Base-by-base conservation (phyloP, 2,329 filamentous ascomycete species). In the Blastomyces parvus region DNA sequence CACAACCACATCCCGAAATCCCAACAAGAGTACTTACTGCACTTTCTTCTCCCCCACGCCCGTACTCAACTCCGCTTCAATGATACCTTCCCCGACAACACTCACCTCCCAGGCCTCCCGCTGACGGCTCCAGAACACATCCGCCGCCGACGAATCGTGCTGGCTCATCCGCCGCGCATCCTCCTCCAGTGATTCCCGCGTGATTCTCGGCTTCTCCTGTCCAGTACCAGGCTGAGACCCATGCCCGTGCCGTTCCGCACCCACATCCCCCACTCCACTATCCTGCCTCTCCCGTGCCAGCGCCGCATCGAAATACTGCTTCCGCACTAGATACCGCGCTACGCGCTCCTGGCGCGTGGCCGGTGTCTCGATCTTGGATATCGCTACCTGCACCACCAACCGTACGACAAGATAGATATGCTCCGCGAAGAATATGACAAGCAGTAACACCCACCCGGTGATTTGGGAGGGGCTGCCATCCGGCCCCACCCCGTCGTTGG, bases 371-470 rank as follows among this genome's bases (percentile, higher is more conserved):
- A 97, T 79, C 74, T 91, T 94, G 64, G 81, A 81, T 69, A 99
- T 84, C 3, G 87, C 86, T 61, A 86, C 83, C 50, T 87, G 85
- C 4, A 97, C 88, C 0, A 82, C 83, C 65, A 87, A 82, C 70
- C 92, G 87, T 1, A 90, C 83, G 2, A 86, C 79, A n/a, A 99
- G 84, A 74, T 96, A 97, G 19, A 92, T 78, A 73, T 99, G 93
- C 73, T 99, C 94, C 0, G 90, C 87, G 68, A 95, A 84, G 69
- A 97, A 84, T 63, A 99, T 87, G 25, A 87, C 85, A 22, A 96
- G 79, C 5, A 99, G 82, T 2, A 97, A 80, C 0, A 87, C 90
- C 88, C 91, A 96, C 17, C 82, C 87, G 63, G 85, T 87, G 70
- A 97, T 88, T 57, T 86, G 83, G 55, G 84, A 84, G 1, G 73